Evolutionary conservation across 176 grass and related monocot genomes (phyloP), one percentile per base, ranked within the genome.

Genomic region (Calamus simplicifolius): DNA sequence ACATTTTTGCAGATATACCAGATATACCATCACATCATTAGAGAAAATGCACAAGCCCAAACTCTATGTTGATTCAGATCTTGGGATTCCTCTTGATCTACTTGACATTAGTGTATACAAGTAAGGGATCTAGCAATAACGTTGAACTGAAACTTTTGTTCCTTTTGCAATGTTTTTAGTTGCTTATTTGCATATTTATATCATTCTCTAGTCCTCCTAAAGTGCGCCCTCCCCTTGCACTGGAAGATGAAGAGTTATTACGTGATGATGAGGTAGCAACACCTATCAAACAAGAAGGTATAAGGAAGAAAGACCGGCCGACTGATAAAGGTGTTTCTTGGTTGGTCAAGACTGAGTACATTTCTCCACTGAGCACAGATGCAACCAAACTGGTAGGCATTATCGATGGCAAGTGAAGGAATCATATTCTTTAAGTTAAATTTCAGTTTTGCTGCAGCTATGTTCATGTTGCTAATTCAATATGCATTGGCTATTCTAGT

Each of bases 311-410:
- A 75, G 93, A 92, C 53, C 82, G 93, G 23, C 93, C 93, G 27
- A 98, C 87, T 35, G 93, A 98, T 64, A 79, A 92, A 77, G 93
- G 93, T 57, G 79, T 98, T 76, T 88, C 93, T 77, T 98, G 93
- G 93, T 70, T 98, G 79, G 93, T 98, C 60, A 98, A 98, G 76
- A 98, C 93, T 54, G 87, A 98, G 56, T 98, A 98, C 60, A 98
- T 98, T 74, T 98, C 93, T 80, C 85, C 93, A 51, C 76, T 98
- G 19, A 98, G 76, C 48, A 80, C 69, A 58, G 93, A 98, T 63
- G 81, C 84, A 64, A 76, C 93, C 51, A 98, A 92, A 80, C 77
- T 18, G 84, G 93, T 98, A 88, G 55, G 63, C 8, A 51, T 28
- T 66, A 52, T 6, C 62, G 27, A 58, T 54, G 10, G 1, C 35